These are phyloP conservation scores for Ulmus americana DNA, from an alignment of 331 rosid species.

Conservation along the genomic window DNA sequence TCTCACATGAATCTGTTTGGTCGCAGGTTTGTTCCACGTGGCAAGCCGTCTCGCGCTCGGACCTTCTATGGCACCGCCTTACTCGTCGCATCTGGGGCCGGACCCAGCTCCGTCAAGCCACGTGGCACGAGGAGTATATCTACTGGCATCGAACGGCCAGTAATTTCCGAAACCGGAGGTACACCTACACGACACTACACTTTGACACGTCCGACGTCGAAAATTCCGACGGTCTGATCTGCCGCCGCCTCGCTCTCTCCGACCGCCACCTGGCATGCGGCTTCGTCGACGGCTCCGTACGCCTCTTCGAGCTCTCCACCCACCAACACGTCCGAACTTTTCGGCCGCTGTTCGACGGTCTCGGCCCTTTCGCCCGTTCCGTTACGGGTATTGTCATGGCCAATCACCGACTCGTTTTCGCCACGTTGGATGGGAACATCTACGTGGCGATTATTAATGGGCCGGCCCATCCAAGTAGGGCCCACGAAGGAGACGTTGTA, in stretches of 20 bases:
- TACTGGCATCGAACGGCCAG: constrained; percentile 65
- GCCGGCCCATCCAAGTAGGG: constrained; percentile 22
- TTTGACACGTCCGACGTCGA: constrained; percentile 39
- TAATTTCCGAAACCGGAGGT: constrained; percentile 35
- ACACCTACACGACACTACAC: constrained; percentile 14
- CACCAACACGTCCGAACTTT: constrained; percentile 43
- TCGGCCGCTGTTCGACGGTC: constrained; percentile 27
- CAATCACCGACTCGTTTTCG: constrained; percentile 28
- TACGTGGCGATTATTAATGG: constrained; percentile 33
- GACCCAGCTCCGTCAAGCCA: constrained; percentile 15
- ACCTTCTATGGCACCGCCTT: constrained; percentile 53
- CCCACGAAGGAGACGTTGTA: constrained; percentile 35
- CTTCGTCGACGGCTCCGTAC: constrained; percentile 67
- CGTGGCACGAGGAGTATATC: constrained; percentile 63
- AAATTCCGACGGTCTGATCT: constrained; percentile 31
- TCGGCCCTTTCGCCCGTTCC: constrained; percentile 59
- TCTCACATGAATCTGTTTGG: constrained; percentile 7
- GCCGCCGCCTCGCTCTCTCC: constrained; percentile 73
- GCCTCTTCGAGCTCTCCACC: constrained; percentile 49
- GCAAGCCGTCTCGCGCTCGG: constrained; percentile 66
- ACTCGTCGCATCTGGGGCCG: constrained; percentile 58
- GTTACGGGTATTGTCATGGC: constrained; percentile 54
- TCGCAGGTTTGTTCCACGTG: constrained; percentile 83
- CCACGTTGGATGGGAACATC: constrained; percentile 57
- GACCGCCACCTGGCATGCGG: constrained; percentile 69